Evolutionary conservation across 192 early-diverging fungal species (phyloP).

Genomic region (Coemansia sp.): DNA sequence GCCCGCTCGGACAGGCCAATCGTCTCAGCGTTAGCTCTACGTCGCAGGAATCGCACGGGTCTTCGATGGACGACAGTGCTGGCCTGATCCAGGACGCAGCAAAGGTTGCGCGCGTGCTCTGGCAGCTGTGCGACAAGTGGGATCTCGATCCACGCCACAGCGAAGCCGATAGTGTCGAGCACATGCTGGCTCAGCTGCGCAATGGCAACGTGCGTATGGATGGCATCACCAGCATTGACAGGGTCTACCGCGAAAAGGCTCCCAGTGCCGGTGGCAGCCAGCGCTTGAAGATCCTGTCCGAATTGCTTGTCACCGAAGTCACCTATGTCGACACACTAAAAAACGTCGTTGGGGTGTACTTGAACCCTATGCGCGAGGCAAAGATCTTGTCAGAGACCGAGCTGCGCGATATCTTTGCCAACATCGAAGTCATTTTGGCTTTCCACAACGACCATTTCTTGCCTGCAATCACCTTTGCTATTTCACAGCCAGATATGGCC

Average conservation of each 20-base stretch:
- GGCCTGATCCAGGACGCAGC: constrained; percentile 25
- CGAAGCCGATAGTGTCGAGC: constrained; percentile 20
- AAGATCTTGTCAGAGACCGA: constrained; percentile 59
- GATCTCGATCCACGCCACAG: constrained; percentile 42
- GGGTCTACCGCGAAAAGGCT: constrained; percentile 29
- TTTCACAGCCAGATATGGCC: constrained; percentile 32
- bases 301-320: constrained; percentile 80
- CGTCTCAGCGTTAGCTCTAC: constrained; percentile 21
- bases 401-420: constrained; percentile 73
- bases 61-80: constrained; percentile 18
- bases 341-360: constrained; percentile 67
- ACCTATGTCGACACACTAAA: constrained; percentile 84
- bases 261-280: constrained; percentile 36
- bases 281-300: constrained; percentile 67
- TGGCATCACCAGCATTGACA: constrained; percentile 14
- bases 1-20: background rate
- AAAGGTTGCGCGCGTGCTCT: constrained; percentile 34
- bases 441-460: constrained; percentile 70
- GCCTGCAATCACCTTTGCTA: constrained; percentile 51
- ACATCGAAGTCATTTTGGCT: constrained; percentile 73
- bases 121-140: constrained; percentile 54
- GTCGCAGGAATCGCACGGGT: constrained; percentile 24
- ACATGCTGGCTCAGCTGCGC: constrained; percentile 25
- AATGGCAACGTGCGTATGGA: constrained; percentile 21
- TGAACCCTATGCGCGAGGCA: constrained; percentile 55